phyloP scores from a whole-genome alignment of 805 yeast species.

The Ogataea nonfermentans region DNA sequence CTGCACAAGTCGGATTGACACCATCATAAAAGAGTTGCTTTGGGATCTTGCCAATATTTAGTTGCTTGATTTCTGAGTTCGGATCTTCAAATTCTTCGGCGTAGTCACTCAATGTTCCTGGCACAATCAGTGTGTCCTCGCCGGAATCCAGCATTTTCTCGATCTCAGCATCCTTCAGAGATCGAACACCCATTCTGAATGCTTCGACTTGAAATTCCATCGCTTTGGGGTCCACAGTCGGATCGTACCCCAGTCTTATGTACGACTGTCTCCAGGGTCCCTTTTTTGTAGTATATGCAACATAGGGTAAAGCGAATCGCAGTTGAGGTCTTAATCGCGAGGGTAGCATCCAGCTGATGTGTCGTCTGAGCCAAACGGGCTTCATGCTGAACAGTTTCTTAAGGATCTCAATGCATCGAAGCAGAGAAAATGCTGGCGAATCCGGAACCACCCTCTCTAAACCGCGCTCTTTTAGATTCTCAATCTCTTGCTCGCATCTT shows the following conservation, averaged over 20 bases:
- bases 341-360: conserved; percentile 57
- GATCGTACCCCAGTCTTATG: conserved; percentile 77
- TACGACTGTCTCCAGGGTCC: conserved; percentile 96
- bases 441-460: conserved; percentile 25
- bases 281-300: conserved; percentile 74
- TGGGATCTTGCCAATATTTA: conserved; percentile 35
- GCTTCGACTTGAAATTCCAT: conserved; percentile 82
- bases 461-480: conserved; percentile 27
- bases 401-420: conserved; percentile 45
- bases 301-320: conserved; percentile 79
- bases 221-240: conserved; percentile 50
- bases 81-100: conserved; percentile 24
- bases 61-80: conserved; percentile 20
- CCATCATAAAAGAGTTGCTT: conserved; percentile 70
- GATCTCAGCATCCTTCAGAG: conserved; percentile 25
- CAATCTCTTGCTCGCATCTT: conserved; percentile 35
- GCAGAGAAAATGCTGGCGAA: conserved; percentile 34
- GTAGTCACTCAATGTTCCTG: conserved; percentile 23
- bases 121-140: conserved; percentile 26
- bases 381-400: conserved; percentile 57
- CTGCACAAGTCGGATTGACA: conserved; percentile 58
- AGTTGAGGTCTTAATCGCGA: conserved; percentile 43
- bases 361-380: conserved; percentile 86
- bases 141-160: conserved; percentile 24
- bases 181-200: conserved; percentile 49